phyloP scores from a whole-genome alignment of 208 protist genomes.

The Leishmania mexicana region DNA sequence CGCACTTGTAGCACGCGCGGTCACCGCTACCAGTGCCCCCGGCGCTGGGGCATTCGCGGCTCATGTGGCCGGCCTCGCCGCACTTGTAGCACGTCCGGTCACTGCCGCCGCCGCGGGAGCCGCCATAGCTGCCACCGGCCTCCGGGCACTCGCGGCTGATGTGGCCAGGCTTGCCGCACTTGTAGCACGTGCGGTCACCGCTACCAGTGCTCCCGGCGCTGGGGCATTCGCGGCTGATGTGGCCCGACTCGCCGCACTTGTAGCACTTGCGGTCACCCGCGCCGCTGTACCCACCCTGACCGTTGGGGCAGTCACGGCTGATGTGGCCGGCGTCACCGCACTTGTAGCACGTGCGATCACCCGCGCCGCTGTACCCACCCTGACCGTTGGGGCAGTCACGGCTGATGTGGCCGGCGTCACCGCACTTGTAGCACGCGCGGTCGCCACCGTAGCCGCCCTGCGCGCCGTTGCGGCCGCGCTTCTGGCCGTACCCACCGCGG shows the following conservation, averaged over 20 bases:
- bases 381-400: constrained; percentile 80
- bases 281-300: constrained; percentile 14
- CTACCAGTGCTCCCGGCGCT: constrained; percentile 35
- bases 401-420: constrained; percentile 73
- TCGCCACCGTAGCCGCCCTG: constrained; percentile 60
- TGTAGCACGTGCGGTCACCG: constrained; percentile 75
- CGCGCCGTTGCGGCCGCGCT: constrained; percentile 59
- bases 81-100: constrained; percentile 86
- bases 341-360: constrained; percentile 75
- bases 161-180: constrained; percentile 86
- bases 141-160: constrained; percentile 80
- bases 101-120: constrained; percentile 28
- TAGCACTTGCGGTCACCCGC: constrained; percentile 75
- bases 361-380: constrained; percentile 44
- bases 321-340: constrained; percentile 81
- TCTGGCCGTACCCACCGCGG: constrained; percentile 58
- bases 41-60: constrained; percentile 70
- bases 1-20: constrained; percentile 86
- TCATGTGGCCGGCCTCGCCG: constrained; percentile 81
- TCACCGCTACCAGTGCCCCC: constrained; percentile 33
- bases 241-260: constrained; percentile 84
- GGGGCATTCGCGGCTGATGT: constrained; percentile 87
- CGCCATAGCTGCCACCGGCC: constrained; percentile 35
- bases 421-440: constrained; percentile 87
- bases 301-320: constrained; percentile 83